These are phyloP conservation scores for Brassica incana DNA, from an alignment of 345 rosid genomes.

Conservation along the genomic window DNA sequence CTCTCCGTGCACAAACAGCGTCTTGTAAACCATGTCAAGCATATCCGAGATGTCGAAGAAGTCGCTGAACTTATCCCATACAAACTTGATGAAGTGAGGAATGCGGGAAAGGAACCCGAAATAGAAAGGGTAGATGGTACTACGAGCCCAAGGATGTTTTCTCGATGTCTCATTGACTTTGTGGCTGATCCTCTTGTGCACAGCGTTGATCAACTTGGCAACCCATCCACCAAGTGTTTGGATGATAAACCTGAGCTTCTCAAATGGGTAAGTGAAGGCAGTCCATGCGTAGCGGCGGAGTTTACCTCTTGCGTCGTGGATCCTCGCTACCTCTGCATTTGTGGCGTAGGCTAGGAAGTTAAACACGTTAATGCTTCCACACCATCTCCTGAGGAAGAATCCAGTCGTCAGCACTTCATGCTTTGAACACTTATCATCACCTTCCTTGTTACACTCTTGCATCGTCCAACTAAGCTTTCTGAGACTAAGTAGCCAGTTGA, in stretches of 20 bases:
- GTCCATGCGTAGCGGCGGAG: slow-evolving; percentile 16
- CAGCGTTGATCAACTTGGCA: neutral
- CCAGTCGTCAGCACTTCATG: slow-evolving; percentile 31
- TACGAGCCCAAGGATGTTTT: slow-evolving; percentile 10
- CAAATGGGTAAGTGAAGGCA: neutral
- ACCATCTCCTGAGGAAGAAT: slow-evolving; percentile 53
- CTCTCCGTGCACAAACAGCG: slow-evolving; percentile 36
- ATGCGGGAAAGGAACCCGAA: slow-evolving; percentile 20
- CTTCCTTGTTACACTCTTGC: neutral
- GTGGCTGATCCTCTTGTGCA: slow-evolving; percentile 26
- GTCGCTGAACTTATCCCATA: slow-evolving; percentile 16
- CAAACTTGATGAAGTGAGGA: slow-evolving; percentile 23
- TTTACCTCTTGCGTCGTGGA: slow-evolving; percentile 31
- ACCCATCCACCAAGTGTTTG: neutral
- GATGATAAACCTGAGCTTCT: neutral
- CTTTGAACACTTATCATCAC: neutral
- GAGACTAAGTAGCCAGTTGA: slow-evolving; percentile 26
- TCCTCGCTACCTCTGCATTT: slow-evolving; percentile 31
- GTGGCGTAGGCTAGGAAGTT: slow-evolving; percentile 55
- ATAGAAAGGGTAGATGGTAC: slow-evolving; percentile 20
- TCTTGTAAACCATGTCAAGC: slow-evolving; percentile 34
- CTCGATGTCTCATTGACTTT: slow-evolving; percentile 19
- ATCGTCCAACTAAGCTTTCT: slow-evolving; percentile 30
- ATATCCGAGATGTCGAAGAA: slow-evolving; percentile 37
- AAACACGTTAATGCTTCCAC: slow-evolving; percentile 44